Base-by-base conservation (phyloP, 352 stramenopile genomes). In the Phytophthora tubulina region DNA sequence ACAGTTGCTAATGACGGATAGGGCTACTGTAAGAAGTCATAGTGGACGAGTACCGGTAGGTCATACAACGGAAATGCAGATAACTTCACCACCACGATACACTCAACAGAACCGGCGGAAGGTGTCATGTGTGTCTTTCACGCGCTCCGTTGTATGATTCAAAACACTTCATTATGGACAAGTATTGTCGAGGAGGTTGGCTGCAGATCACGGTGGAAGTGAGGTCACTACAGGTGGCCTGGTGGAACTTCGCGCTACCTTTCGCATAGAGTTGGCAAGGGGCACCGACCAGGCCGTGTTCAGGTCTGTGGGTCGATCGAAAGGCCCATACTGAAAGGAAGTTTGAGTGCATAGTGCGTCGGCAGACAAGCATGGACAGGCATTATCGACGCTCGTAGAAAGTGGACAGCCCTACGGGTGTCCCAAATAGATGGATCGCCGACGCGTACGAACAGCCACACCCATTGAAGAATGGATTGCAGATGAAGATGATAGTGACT, bases 301-400 rank as follows among this genome's bases (percentile, higher is more conserved):
- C 36, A 33, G n/a, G 15, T 39, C 31, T 52, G 46, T 49, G 27
- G 48, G 14, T 30, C 42, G 15, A 44, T 7, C 44, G 14, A 54
- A 46, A 55, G 7, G 4, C 4, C n/a, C 41, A 50, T 67, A 67
- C 36, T 53, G 53, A 51, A 8, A 5, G 5, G 13, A 55, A 44
- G 59, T 15, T 14, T 45, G 45, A 41, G 49, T 67, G 48, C 58
- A 58, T 58, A 66, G n/a, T 21, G n/a, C 31, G 52, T 46, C 11
- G 33, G 17, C 8, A 13, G 31, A 6, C 35, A 39, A 15, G 15
- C 44, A 32, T 45, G 52, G 52, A 38, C 52, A 8, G 52, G 36
- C 27, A 32, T 35, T 49, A 13, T 3, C 11, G 17, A 59, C 17
- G 27, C 45, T 39, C 6, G 59, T 60, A 67, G 46, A 67, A 67